Conservation (phyloP, 768 basidiomycete species). For the Lyophyllum atratum region DNA sequence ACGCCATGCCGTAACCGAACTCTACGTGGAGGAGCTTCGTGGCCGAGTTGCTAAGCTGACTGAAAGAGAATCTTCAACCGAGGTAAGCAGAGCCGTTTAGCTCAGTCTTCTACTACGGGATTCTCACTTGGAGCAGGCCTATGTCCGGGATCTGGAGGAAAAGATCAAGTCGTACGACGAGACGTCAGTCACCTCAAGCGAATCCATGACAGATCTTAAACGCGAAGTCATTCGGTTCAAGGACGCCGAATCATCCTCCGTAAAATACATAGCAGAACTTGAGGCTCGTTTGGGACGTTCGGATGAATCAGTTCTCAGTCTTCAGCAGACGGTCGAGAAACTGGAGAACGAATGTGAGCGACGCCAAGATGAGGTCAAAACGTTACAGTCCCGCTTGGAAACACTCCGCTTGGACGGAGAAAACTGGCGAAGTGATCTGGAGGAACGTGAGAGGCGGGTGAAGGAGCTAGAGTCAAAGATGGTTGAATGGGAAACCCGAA, state of each 20-base stretch:
- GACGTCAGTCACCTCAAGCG: slow-evolving; percentile 69
- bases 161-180: slow-evolving; percentile 89
- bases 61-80: slow-evolving; percentile 89
- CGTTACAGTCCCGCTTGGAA: slow-evolving; percentile 72
- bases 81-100: slow-evolving; percentile 52
- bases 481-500: slow-evolving; percentile 75
- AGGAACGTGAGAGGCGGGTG: slow-evolving; percentile 77
- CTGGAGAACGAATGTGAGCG: slow-evolving; percentile 77
- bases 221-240: slow-evolving; percentile 80
- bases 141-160: slow-evolving; percentile 91
- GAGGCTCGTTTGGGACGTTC: slow-evolving; percentile 79
- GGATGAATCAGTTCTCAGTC: slow-evolving; percentile 71
- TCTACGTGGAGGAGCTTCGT: slow-evolving; percentile 87
- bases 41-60: slow-evolving; percentile 76
- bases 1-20: slow-evolving; percentile 75
- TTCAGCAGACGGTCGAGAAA: slow-evolving; percentile 71
- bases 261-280: slow-evolving; percentile 83
- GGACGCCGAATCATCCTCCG: slow-evolving; percentile 71
- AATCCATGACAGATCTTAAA: slow-evolving; percentile 80
- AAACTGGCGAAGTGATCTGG: slow-evolving; percentile 82
- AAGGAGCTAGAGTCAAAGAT: slow-evolving; percentile 78
- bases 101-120: slow-evolving; percentile 12
- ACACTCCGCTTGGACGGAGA: slow-evolving; percentile 72
- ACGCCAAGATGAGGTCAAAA: slow-evolving; percentile 70
- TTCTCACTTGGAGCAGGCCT: slow-evolving; percentile 56